Evolutionary conservation across 192 early-diverging fungal genomes (phyloP).

Genomic region (Entomortierella parvispora): DNA sequence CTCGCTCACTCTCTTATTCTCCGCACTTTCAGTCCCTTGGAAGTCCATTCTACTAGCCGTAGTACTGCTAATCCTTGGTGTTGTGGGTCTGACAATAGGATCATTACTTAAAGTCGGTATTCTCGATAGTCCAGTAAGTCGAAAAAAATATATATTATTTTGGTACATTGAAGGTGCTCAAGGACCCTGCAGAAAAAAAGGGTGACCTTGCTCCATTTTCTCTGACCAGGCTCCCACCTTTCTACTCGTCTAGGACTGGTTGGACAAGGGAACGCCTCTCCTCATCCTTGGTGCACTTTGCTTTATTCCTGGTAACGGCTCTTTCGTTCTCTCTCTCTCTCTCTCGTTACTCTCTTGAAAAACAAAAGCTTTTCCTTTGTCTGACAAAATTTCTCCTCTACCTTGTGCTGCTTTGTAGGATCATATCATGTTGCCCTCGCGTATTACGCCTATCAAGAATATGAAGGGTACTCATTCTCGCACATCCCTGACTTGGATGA

Average conservation of each 20-base stretch:
- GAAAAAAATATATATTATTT: not conserved
- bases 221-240: not conserved
- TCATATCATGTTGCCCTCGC: conserved; percentile 63
- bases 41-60: conserved; percentile 61
- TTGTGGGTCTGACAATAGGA: conserved; percentile 58
- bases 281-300: conserved; percentile 63
- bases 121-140: conserved; percentile 57
- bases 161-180: not conserved
- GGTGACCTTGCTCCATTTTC: too few species aligned
- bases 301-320: conserved; percentile 67
- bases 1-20: not conserved
- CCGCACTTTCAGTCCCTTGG: conserved; percentile 58
- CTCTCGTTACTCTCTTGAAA: not conserved
- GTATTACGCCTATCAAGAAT: conserved; percentile 67
- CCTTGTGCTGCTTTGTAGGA: conserved; percentile 28
- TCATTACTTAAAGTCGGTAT: conserved; percentile 60
- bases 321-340: not conserved
- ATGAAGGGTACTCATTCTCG: conserved; percentile 64
- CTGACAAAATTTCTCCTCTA: not conserved
- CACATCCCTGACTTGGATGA: conserved; percentile 59
- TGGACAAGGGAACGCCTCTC: conserved; percentile 64
- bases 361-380: not conserved
- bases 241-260: conserved; percentile 53
- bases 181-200: not conserved
- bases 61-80: conserved; percentile 56